Evolutionary conservation across 805 yeast genomes (phyloP), one percentile per base, ranked within the genome.

Genomic region (Spathaspora passalidarum): DNA sequence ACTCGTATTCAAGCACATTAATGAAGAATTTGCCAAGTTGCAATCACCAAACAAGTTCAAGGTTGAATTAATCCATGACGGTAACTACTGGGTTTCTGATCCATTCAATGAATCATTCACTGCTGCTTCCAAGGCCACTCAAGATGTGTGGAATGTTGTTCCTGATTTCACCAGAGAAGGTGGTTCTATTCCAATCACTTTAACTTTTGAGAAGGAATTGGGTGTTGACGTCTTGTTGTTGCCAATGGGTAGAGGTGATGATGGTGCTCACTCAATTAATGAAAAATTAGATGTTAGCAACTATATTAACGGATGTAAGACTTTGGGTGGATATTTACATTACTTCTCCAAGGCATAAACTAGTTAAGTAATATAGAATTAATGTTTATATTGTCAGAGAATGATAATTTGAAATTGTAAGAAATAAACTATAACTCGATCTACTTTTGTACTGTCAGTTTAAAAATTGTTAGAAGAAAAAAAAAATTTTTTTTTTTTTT

Each of bases 81-180:
- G 99, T 66, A 83, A 79, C 66, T 94, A 94, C 78, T 94, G 99
- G 99, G 84, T 89, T 43, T 80, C 94, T 40, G 90, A 92, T 68
- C 99, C 99, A 47, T 82, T 83, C 73, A 92, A 92, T 67, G 91
- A 86, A 54, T 80, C 88, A 40, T 94, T 92, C 76, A 81, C 89
- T 36, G 98, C 99, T 47, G 99, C 98, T 36, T 80, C 86, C 44
- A 81, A 84, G 65, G 99, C 99, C 47, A 94, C 99, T 38, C 84
- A 90, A 66, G 83, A 84, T 44, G 99, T 94, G 25, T 94, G 96
- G 91, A 85, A 88, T 53, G 81, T 92, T 40, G 95, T 88, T 52
- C 99, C 99, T 29, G 99, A 94, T 69, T 81, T 88, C 63, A 95
- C 98, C 35, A 84, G 99, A 75, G 99, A 94, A 73, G 99, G 99